Percentiles rank a stretch among this genome's conserved stretches.
These are phyloP conservation scores for Fusarium tricinctum DNA, from an alignment of 2,329 filamentous ascomycete genomes.

Conservation along the genomic window DNA sequence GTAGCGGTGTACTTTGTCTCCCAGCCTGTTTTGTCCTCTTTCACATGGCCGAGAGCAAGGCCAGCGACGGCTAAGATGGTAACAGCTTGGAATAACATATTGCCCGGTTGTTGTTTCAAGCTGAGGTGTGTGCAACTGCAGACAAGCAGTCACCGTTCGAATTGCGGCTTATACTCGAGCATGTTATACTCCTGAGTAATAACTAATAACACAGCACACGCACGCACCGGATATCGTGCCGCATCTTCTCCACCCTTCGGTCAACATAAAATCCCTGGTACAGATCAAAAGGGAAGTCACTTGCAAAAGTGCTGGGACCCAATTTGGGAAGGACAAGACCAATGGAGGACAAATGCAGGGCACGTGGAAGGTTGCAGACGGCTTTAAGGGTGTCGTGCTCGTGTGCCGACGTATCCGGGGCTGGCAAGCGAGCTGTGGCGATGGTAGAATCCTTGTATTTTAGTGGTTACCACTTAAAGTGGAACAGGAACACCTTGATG, in stretches of 20 bases:
- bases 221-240: constrained; percentile 25
- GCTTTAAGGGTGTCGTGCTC: background rate
- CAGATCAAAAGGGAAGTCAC: background rate
- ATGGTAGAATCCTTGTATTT: constrained; percentile 2
- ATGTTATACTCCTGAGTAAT: background rate
- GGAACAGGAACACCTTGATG: background rate
- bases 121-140: background rate
- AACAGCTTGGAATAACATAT: constrained; percentile 43
- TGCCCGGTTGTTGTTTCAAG: background rate
- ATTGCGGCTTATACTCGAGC: background rate
- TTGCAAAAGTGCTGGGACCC: background rate
- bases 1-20: constrained; percentile 66
- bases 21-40: constrained; percentile 47
- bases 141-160: background rate
- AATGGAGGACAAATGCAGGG: constrained; percentile 20
- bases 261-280: constrained; percentile 8
- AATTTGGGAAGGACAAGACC: constrained; percentile 5
- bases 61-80: constrained; percentile 48
- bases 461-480: background rate
- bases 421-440: background rate
- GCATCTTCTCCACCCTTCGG: constrained; percentile 21
- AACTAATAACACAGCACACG: background rate
- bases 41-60: constrained; percentile 43
- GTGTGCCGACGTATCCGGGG: constrained; percentile 45
- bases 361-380: constrained; percentile 30